These are phyloP conservation scores for Lachancea meyersii DNA, from an alignment of 805 yeast species.

Conservation along the genomic window DNA sequence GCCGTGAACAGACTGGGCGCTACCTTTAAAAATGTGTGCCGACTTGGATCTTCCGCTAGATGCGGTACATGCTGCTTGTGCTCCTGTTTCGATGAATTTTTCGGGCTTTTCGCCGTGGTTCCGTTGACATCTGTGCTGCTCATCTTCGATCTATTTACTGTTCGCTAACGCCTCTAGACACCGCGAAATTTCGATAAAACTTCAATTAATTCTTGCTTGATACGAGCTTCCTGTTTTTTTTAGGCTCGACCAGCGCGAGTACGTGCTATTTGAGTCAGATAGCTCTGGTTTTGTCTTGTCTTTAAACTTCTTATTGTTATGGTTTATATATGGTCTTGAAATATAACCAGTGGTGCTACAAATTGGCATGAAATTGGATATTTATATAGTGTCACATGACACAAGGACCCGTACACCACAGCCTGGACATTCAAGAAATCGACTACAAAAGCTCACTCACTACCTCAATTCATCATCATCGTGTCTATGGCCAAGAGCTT, in stretches of 20 bases:
- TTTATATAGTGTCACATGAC: no score
- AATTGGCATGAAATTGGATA: no score
- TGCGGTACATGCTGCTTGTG: not conserved
- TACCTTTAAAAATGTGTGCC: conserved; percentile 24
- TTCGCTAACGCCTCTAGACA: not conserved
- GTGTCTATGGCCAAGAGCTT: no score
- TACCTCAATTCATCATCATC: no score
- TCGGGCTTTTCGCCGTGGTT: not conserved
- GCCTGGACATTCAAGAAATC: no score
- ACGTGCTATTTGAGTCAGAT: no score
- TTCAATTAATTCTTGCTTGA: not conserved
- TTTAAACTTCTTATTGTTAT: not conserved
- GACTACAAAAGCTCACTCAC: no score
- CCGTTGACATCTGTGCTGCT: not conserved
- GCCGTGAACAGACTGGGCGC: conserved; percentile 31
- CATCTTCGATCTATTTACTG: not conserved
- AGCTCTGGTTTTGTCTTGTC: not conserved
- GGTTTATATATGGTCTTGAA: not conserved
- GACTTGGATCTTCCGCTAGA: not conserved
- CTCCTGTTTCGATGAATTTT: not conserved
- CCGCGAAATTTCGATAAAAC: not conserved
- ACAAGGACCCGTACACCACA: no score
- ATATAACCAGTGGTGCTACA: no score
- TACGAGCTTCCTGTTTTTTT: not conserved
- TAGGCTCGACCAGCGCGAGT: no score